Conservation (phyloP, 1,139 yeast genomes). For the Candida labiduridarum region DNA sequence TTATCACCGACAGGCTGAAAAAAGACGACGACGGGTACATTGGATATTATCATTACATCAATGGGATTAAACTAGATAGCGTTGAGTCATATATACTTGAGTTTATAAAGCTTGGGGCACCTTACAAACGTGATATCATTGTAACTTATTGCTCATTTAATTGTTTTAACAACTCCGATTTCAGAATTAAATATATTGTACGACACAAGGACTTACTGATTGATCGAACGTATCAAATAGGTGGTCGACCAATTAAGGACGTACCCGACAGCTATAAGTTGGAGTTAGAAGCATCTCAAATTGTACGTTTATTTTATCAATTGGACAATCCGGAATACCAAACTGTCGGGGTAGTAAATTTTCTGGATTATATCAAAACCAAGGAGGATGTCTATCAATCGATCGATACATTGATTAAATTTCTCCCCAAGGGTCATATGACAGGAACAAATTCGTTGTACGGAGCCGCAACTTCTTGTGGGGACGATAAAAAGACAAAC, state of each 20-base stretch:
- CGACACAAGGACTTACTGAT: slow-evolving; percentile 24
- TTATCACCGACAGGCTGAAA: slow-evolving; percentile 17
- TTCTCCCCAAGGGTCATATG: slow-evolving; percentile 30
- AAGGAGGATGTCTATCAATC: slow-evolving; percentile 19
- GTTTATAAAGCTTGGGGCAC: slow-evolving; percentile 23
- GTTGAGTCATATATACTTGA: slow-evolving; percentile 27
- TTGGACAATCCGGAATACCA: slow-evolving; percentile 39
- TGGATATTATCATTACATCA: slow-evolving; percentile 43
- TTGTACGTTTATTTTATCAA: slow-evolving; percentile 33
- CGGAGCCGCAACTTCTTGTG: slow-evolving; percentile 37
- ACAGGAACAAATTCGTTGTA: slow-evolving; percentile 29
- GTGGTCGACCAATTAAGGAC: not conserved
- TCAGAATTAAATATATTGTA: slow-evolving; percentile 40
- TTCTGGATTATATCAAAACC: slow-evolving; percentile 24
- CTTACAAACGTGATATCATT: slow-evolving; percentile 34
- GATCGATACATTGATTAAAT: slow-evolving; percentile 23
- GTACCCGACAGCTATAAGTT: slow-evolving; percentile 21
- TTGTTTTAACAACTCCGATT: slow-evolving; percentile 49
- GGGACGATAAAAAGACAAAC: slow-evolving; percentile 30
- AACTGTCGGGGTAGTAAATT: slow-evolving; percentile 37
- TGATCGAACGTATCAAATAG: slow-evolving; percentile 32
- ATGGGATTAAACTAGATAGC: slow-evolving; percentile 32
- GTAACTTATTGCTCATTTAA: slow-evolving; percentile 55
- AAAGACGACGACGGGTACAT: slow-evolving; percentile 42
- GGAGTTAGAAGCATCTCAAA: slow-evolving; percentile 38